These are phyloP conservation scores for Colletotrichum lini DNA, from an alignment of 2,329 filamentous ascomycete genomes.

Conservation along the genomic window DNA sequence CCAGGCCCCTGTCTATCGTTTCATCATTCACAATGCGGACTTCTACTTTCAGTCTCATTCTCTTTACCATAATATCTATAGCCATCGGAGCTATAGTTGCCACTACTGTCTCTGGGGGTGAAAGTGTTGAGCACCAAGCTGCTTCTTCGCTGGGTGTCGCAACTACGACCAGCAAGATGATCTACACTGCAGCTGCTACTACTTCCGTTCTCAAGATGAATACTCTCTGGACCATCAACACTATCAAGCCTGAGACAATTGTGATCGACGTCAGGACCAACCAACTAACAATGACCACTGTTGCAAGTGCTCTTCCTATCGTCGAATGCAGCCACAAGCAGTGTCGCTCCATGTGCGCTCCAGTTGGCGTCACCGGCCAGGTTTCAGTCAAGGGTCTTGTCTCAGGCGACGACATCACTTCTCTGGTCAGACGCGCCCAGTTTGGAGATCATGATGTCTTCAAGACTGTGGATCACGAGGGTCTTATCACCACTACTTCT, in stretches of 20 bases:
- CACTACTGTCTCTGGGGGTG: background rate
- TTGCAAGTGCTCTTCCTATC: background rate
- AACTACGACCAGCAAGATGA: background rate
- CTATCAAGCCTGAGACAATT: background rate
- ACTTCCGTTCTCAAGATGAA: background rate
- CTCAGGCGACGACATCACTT: conserved; percentile 49
- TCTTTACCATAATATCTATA: background rate
- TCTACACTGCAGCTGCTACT: background rate
- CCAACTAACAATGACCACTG: background rate
- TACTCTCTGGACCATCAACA: background rate
- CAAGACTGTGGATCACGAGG: background rate
- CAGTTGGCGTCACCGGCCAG: conserved; percentile 50
- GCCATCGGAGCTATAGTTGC: background rate
- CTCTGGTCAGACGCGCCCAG: conserved; percentile 26
- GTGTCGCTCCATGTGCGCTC: conserved; percentile 48
- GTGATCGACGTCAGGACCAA: background rate
- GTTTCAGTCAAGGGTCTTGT: conserved; percentile 47
- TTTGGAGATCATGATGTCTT: background rate
- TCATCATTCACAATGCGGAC: background rate
- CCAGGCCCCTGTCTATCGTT: background rate
- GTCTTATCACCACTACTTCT: conserved; percentile 21
- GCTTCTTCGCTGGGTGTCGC: background rate
- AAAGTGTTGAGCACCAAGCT: background rate
- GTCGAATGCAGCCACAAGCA: conserved; percentile 47
- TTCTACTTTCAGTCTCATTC: background rate